Base-by-base conservation (phyloP, 2,329 filamentous ascomycete genomes). In the Fusarium coffeatum region DNA sequence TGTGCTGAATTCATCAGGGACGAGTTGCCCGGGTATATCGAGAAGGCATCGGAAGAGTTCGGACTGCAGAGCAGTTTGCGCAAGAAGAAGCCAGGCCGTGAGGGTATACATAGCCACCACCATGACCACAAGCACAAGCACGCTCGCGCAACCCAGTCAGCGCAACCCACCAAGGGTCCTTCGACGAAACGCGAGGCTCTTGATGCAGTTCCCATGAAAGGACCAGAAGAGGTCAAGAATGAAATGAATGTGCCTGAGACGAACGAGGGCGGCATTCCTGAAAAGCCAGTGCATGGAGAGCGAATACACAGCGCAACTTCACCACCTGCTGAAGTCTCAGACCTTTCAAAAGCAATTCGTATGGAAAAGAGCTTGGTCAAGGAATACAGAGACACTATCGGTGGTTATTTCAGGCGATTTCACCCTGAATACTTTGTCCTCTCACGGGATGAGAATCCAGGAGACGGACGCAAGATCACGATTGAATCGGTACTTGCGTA, bases 371-470 rank as follows among this genome's bases (percentile, higher is more conserved):
- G 86, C 18, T 85, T 98, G 12, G 87, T 98, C 27, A 83, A 87
- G 40, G 88, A 91, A 58, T 99, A 97, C 89, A 92, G 90, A 77
- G 87, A 89, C 64, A 90, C 93, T 1, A 92, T 99, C 8, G 96
- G 96, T 49, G 96, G 96, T 32, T 99, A 99, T 81, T 99, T 97
- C 78, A 89, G 92, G 64, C 90, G 96, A 45, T 98, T 98, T 82
- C 90, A 89, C 72, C 95, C 96, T 0, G 86, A 92, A 49, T 87
- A 92, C 79, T 98, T 97, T 73, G 79, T 81, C 57, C 69, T 85
- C 16, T 79, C 82, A 15, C 74, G 76, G 20, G 74, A 78, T 23
- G 74, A 78, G 15, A 65, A 69, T 8, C 49, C 72, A 6, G 72
- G 25, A 74, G 27, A 76, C 79, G 32, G 75, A 78, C 41, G 74